A percentile compares a stretch with the other conserved stretches of the same genome.
Conservation (phyloP, 257 asterid species). For the Nemophila menziesii region DNA sequence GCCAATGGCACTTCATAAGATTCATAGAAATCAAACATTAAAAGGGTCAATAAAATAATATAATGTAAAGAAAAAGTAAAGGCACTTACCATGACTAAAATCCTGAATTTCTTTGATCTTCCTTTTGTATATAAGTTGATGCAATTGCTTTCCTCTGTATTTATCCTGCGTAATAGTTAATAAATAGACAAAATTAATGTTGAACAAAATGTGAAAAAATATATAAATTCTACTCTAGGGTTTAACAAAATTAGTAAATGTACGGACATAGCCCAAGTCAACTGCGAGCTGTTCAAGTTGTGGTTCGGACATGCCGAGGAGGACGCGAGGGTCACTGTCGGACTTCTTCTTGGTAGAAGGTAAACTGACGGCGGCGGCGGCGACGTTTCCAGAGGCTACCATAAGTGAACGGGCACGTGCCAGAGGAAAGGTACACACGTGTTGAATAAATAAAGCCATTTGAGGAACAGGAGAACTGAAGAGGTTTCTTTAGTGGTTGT, state of each 20-base stretch:
- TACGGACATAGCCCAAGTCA: slow-evolving; percentile 54
- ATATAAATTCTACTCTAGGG: background rate
- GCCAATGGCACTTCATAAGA: slow-evolving; percentile 62
- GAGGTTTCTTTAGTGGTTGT: no score
- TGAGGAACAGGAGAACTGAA: background rate
- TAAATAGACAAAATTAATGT: background rate
- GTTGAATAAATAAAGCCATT: slow-evolving; percentile 49
- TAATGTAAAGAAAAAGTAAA: background rate
- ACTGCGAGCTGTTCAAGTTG: slow-evolving; percentile 70
- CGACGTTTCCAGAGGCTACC: slow-evolving; percentile 21
- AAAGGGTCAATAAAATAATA: background rate
- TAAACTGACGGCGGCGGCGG: slow-evolving; percentile 19
- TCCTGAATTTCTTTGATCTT: slow-evolving; percentile 67
- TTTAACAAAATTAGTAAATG: background rate
- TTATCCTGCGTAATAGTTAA: slow-evolving; percentile 48
- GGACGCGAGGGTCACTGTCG: slow-evolving; percentile 37
- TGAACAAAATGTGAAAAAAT: no score
- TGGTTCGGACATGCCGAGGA: slow-evolving; percentile 73
- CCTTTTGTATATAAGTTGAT: slow-evolving; percentile 74
- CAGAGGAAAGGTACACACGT: slow-evolving; percentile 24
- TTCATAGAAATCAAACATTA: background rate
- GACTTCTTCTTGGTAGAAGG: slow-evolving; percentile 30
- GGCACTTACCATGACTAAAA: slow-evolving; percentile 45
- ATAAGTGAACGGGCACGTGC: slow-evolving; percentile 41
- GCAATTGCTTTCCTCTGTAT: slow-evolving; percentile 85